These are phyloP conservation scores for Phytomonas sp. DNA, from an alignment of 208 protist species.

Conservation along the genomic window DNA sequence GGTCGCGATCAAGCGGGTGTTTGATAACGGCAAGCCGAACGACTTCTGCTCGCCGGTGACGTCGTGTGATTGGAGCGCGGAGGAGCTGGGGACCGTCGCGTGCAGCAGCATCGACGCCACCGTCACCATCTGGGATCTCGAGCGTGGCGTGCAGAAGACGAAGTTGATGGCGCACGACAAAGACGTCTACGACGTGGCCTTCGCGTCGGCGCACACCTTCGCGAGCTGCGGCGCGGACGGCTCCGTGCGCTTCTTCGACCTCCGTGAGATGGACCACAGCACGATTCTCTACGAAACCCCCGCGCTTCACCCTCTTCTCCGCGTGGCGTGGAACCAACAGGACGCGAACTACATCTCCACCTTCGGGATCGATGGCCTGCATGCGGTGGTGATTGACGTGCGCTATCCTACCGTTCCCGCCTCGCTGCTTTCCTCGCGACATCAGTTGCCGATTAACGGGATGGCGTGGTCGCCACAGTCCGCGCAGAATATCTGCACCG, in stretches of 20 bases:
- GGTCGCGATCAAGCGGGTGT: slow-evolving; percentile 87
- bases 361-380: slow-evolving; percentile 90
- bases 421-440: slow-evolving; percentile 71
- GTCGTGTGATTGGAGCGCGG: slow-evolving; percentile 98
- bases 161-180: slow-evolving; percentile 99
- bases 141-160: slow-evolving; percentile 79
- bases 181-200: slow-evolving; percentile 99
- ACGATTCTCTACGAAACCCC: slow-evolving; percentile 97
- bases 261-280: slow-evolving; percentile 95
- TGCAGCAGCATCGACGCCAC: slow-evolving; percentile 98
- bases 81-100: slow-evolving; percentile 93
- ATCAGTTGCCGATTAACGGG: slow-evolving; percentile 91
- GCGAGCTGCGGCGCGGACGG: slow-evolving; percentile 97
- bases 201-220: slow-evolving; percentile 92
- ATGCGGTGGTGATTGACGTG: slow-evolving; percentile 96
- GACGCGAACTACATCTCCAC: slow-evolving; percentile 96
- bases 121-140: slow-evolving; percentile 98
- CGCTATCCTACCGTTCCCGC: slow-evolving; percentile 82
- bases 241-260: slow-evolving; percentile 97
- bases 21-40: slow-evolving; percentile 76
- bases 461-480: slow-evolving; percentile 94
- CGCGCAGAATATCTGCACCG: slow-evolving; percentile 90
- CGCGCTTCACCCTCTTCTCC: slow-evolving; percentile 88
- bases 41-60: slow-evolving; percentile 98
- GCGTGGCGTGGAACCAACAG: slow-evolving; percentile 96